Conservation (phyloP, 2,329 filamentous ascomycete species). For the Podosphaera xanthii region DNA sequence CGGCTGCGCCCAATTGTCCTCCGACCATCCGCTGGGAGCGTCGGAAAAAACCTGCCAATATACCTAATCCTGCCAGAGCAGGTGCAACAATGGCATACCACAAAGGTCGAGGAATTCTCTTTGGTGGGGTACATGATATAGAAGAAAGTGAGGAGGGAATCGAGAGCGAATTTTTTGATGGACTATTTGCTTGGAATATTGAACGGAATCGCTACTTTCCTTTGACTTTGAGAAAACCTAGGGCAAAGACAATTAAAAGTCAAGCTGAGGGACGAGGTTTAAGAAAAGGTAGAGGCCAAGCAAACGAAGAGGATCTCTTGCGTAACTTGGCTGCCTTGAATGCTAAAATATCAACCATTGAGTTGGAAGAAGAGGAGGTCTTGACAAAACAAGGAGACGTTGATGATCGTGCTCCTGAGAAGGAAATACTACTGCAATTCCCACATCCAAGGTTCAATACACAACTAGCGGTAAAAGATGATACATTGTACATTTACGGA, state of each 20-base stretch:
- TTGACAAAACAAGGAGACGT: no score
- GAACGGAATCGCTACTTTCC: slow-evolving; percentile 92
- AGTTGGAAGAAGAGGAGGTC: slow-evolving; percentile 30
- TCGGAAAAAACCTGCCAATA: slow-evolving; percentile 76
- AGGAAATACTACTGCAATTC: slow-evolving; percentile 54
- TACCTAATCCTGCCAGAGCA: slow-evolving; percentile 61
- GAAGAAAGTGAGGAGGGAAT: slow-evolving; percentile 85
- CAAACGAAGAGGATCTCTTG: slow-evolving; percentile 76
- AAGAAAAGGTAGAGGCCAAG: slow-evolving; percentile 54
- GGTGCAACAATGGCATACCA: slow-evolving; percentile 89
- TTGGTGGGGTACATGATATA: slow-evolving; percentile 85
- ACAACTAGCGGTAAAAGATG: slow-evolving; percentile 73
- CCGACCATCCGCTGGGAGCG: slow-evolving; percentile 76
- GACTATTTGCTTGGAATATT: slow-evolving; percentile 78
- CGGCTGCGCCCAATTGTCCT: slow-evolving; percentile 32
- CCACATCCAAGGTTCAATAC: slow-evolving; percentile 84
- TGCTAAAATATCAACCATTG: slow-evolving; percentile 33
- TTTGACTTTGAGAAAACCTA: slow-evolving; percentile 50
- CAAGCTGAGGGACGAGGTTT: slow-evolving; percentile 32
- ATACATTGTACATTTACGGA: slow-evolving; percentile 81
- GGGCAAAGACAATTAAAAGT: slow-evolving; percentile 39
- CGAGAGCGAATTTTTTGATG: slow-evolving; percentile 92
- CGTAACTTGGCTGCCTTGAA: slow-evolving; percentile 63
- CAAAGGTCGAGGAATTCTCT: slow-evolving; percentile 76
- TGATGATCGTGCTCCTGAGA: slow-evolving; percentile 19